Evolutionary conservation across 768 basidiomycete genomes (phyloP).

Genomic region (Pholiota microspora): DNA sequence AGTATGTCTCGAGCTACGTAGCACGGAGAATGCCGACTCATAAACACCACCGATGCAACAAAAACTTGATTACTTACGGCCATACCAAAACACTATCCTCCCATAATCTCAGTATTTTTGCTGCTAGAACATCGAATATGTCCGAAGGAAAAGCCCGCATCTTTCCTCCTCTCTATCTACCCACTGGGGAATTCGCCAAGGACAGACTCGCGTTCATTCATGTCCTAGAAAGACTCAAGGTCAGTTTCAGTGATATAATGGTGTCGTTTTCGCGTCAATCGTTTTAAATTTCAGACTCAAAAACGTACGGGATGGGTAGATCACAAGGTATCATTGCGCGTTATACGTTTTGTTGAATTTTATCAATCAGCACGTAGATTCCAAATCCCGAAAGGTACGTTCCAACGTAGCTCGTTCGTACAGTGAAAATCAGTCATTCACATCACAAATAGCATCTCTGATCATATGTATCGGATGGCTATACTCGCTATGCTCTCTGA

Average conservation of each 20-base stretch:
- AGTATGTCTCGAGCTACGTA: no score
- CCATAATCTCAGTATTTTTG: no score
- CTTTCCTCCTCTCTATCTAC: constrained; percentile 59
- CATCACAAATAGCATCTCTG: constrained; percentile 64
- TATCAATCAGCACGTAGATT: constrained; percentile 49
- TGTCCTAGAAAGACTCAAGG: constrained; percentile 86
- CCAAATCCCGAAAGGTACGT: constrained; percentile 76
- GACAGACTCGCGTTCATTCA: constrained; percentile 92
- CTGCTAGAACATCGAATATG: no score
- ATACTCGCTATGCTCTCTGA: constrained; percentile 88
- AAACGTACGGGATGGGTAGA: constrained; percentile 96
- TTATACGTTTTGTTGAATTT: not conserved
- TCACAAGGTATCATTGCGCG: constrained; percentile 53
- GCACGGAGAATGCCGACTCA: no score
- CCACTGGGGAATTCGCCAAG: constrained; percentile 47
- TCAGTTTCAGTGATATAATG: constrained; percentile 22
- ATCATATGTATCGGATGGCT: constrained; percentile 98
- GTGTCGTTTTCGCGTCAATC: not conserved
- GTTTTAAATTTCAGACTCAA: constrained; percentile 60
- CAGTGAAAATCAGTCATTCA: not conserved
- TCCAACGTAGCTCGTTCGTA: not conserved
- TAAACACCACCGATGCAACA: no score
- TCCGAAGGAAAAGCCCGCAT: not conserved
- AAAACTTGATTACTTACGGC: no score
- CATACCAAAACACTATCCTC: no score